phyloP scores from a whole-genome alignment of 1,284 basidiomycete genomes.

The Sporisorium reilianum region DNA sequence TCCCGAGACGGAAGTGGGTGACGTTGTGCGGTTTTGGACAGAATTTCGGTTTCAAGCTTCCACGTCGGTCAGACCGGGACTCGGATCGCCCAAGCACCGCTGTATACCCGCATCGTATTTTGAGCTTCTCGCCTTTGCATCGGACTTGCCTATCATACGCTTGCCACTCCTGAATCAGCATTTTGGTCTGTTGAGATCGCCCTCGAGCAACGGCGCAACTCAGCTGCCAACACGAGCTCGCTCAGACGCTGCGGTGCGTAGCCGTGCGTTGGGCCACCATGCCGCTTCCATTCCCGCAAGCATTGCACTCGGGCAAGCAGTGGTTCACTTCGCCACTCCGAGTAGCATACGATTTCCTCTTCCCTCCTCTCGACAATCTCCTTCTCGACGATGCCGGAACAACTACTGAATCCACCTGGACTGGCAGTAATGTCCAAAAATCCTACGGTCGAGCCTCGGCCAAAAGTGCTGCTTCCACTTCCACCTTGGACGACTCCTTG shows the following conservation, averaged over 20 bases:
- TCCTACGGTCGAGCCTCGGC: neutral
- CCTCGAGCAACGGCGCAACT: neutral
- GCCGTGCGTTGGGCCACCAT: too few relatives aligned
- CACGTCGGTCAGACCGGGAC: slow-evolving; percentile 23
- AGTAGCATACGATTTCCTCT: slow-evolving; percentile 40
- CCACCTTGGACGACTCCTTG: slow-evolving; percentile 11
- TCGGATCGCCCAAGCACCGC: slow-evolving; percentile 9
- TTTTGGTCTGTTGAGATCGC: too few relatives aligned
- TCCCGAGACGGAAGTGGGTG: neutral
- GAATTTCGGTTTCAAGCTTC: neutral
- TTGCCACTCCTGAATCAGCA: neutral
- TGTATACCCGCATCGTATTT: neutral
- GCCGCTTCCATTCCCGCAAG: slow-evolving; percentile 24
- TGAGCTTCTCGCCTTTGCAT: neutral
- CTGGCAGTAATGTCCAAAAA: neutral
- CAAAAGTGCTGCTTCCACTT: neutral
- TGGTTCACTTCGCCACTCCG: slow-evolving; percentile 33
- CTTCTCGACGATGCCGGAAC: slow-evolving; percentile 3
- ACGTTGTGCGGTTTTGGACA: neutral
- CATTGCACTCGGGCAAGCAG: slow-evolving; percentile 22
- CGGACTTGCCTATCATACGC: neutral
- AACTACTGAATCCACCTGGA: neutral
- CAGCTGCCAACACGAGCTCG: neutral
- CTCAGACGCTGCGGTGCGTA: neutral
- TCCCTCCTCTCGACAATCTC: slow-evolving; percentile 39